Evolutionary conservation across 331 rosid species (phyloP).

Genomic region (Phaseolus coccineus): DNA sequence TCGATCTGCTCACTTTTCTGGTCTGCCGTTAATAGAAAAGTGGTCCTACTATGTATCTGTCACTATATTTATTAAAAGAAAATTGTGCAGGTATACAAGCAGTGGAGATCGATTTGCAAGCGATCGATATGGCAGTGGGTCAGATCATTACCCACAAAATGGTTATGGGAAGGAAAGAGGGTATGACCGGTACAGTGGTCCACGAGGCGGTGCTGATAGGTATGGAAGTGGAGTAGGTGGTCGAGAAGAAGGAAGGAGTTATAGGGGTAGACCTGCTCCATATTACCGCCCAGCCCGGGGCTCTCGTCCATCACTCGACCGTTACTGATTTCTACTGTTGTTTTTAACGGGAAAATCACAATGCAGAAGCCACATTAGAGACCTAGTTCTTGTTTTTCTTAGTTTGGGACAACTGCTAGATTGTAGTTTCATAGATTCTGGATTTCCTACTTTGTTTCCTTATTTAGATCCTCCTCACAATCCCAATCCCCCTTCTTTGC

Average conservation of each 20-base stretch:
- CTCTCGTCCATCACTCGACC: slow-evolving; percentile 72
- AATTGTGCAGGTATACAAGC: slow-evolving; percentile 62
- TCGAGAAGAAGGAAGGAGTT: slow-evolving; percentile 73
- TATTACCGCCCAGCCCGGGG: slow-evolving; percentile 74
- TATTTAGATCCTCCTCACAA: slow-evolving; percentile 1
- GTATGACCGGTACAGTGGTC: slow-evolving; percentile 69
- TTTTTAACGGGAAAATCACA: neutral
- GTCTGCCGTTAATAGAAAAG: neutral
- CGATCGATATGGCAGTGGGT: slow-evolving; percentile 70
- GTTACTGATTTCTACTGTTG: slow-evolving; percentile 52
- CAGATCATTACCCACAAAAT: slow-evolving; percentile 75
- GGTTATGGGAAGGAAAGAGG: slow-evolving; percentile 81
- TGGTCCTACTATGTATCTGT: neutral
- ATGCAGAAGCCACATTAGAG: slow-evolving; percentile 34
- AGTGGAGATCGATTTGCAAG: slow-evolving; percentile 72
- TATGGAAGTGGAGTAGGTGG: slow-evolving; percentile 69
- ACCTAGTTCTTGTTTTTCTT: slow-evolving; percentile 12
- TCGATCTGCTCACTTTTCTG: neutral
- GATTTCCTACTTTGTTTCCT: slow-evolving; percentile 21
- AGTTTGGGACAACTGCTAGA: slow-evolving; percentile 36
- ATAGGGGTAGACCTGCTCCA: slow-evolving; percentile 74
- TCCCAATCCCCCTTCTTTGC: neutral
- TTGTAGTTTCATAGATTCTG: slow-evolving; percentile 39
- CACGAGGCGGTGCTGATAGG: slow-evolving; percentile 67
- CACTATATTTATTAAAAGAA: neutral